phyloP scores from a whole-genome alignment of 2,329 filamentous ascomycete genomes.

The Fusarium dlaminii region DNA sequence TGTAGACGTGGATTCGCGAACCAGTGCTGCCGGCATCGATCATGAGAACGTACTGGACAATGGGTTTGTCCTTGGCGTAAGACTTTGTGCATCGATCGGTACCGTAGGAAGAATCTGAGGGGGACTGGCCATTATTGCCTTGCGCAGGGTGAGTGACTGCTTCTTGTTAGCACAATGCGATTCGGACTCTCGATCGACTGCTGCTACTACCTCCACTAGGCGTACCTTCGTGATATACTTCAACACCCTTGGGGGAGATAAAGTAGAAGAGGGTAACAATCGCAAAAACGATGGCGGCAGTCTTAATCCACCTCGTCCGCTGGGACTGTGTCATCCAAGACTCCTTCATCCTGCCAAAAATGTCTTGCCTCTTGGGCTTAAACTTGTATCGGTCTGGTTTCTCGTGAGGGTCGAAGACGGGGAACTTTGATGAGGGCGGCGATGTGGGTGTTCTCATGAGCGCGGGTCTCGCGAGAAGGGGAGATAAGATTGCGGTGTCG shows the following conservation, averaged over 20 bases:
- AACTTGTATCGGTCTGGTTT: conserved; percentile 69
- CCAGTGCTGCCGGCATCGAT: conserved; percentile 98
- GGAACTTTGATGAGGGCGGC: conserved; percentile 65
- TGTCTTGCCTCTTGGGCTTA: conserved; percentile 56
- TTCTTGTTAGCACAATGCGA: conserved; percentile 10
- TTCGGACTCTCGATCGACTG: neutral
- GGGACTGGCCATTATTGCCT: conserved; percentile 58
- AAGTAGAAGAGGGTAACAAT: conserved; percentile 71
- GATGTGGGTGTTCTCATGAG: conserved; percentile 73
- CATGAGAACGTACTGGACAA: conserved; percentile 98
- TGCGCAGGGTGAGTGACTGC: conserved; percentile 39
- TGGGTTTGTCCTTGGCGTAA: conserved; percentile 85
- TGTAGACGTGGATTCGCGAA: conserved; percentile 97
- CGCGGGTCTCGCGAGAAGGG: conserved; percentile 36
- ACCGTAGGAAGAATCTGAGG: conserved; percentile 69
- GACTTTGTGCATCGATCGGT: conserved; percentile 84
- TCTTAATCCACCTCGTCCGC: conserved; percentile 72
- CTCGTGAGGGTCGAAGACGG: conserved; percentile 70
- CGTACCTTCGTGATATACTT: conserved; percentile 61
- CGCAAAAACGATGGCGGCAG: conserved; percentile 68
- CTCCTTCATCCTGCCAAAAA: conserved; percentile 65
- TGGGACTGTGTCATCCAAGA: conserved; percentile 71
- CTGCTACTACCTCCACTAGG: conserved; percentile 22
- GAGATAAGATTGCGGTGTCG: conserved; percentile 14
- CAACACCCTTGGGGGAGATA: conserved; percentile 67